Conservation (phyloP, 768 basidiomycete species). For the Panaeolus cyanescens region DNA sequence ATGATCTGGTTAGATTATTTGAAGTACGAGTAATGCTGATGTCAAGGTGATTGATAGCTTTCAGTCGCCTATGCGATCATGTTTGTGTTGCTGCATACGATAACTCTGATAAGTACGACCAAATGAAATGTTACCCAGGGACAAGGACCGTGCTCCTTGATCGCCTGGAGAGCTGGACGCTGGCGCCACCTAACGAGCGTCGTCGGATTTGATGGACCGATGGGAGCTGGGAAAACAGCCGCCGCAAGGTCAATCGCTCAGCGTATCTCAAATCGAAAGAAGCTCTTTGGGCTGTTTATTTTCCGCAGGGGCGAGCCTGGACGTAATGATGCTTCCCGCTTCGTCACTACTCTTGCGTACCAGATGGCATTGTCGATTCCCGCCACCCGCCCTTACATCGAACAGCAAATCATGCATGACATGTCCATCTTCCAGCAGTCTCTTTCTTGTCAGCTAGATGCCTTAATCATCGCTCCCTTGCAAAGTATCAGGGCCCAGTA, state of each 20-base stretch:
- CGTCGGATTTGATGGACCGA: slow-evolving; percentile 18
- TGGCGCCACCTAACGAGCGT: not conserved
- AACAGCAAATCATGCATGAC: slow-evolving; percentile 4
- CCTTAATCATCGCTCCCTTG: slow-evolving; percentile 7
- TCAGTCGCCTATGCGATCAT: not conserved
- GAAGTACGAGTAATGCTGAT: no score
- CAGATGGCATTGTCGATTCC: slow-evolving; percentile 20
- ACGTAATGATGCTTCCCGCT: slow-evolving; percentile 20
- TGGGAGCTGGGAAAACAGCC: slow-evolving; percentile 24
- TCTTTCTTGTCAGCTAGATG: slow-evolving; percentile 3
- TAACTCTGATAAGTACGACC: not conserved
- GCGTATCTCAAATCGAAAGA: slow-evolving; percentile 11
- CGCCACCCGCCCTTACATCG: slow-evolving; percentile 5
- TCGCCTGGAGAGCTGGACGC: not conserved
- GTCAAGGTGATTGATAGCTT: no score
- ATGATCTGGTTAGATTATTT: no score
- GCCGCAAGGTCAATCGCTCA: slow-evolving; percentile 25
- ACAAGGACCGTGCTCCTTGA: slow-evolving; percentile 2
- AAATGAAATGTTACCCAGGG: not conserved
- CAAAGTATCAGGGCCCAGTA: not conserved
- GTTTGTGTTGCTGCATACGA: not conserved
- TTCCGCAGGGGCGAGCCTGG: slow-evolving; percentile 30
- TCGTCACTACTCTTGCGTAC: slow-evolving; percentile 32
- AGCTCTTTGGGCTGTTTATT: slow-evolving; percentile 31
- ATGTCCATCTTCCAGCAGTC: slow-evolving; percentile 9